A percentile compares a stretch with the other conserved stretches of the same genome.
Conservation (phyloP, 1,284 basidiomycete species). For the Pisolithus thermaeus region DNA sequence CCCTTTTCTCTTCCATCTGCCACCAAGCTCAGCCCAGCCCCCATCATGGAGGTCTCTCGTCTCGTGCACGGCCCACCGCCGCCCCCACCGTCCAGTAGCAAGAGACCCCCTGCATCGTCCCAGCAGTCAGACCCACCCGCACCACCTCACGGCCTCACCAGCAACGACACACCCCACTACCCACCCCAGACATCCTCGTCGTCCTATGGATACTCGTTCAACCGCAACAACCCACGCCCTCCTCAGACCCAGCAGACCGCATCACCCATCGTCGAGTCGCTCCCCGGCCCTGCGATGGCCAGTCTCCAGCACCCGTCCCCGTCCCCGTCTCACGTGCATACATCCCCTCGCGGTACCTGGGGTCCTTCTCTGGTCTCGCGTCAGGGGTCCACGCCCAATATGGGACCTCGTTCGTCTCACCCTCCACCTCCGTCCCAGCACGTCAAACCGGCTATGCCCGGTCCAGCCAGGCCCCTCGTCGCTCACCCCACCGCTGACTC, state of each 20-base stretch:
- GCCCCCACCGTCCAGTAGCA: constrained; percentile 48
- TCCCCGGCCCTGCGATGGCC: constrained; percentile 26
- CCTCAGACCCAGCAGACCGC: background rate
- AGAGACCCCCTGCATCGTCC: constrained; percentile 18
- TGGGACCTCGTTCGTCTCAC: constrained; percentile 19
- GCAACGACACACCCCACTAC: constrained; percentile 2
- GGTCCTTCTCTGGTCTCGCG: constrained; percentile 22
- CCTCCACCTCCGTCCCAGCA: constrained; percentile 22
- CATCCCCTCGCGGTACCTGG: constrained; percentile 22
- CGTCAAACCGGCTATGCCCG: constrained; percentile 29
- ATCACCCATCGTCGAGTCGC: constrained; percentile 18
- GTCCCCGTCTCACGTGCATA: constrained; percentile 23
- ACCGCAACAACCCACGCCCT: constrained; percentile 26
- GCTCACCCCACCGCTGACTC: constrained; percentile 10
- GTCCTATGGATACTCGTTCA: background rate
- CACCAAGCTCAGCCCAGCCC: constrained; percentile 1
- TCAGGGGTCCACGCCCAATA: constrained; percentile 28
- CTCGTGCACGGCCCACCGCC: constrained; percentile 69
- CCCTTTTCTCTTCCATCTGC: constrained; percentile 20
- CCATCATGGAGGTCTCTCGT: constrained; percentile 64
- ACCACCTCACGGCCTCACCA: constrained; percentile 12
- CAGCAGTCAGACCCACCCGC: constrained; percentile 21
- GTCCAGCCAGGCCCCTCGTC: constrained; percentile 19
- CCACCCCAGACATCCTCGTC: constrained; percentile 11
- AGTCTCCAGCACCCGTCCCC: constrained; percentile 25